Conservation (phyloP, 768 basidiomycete species). For the Pleurotus pulmonarius region DNA sequence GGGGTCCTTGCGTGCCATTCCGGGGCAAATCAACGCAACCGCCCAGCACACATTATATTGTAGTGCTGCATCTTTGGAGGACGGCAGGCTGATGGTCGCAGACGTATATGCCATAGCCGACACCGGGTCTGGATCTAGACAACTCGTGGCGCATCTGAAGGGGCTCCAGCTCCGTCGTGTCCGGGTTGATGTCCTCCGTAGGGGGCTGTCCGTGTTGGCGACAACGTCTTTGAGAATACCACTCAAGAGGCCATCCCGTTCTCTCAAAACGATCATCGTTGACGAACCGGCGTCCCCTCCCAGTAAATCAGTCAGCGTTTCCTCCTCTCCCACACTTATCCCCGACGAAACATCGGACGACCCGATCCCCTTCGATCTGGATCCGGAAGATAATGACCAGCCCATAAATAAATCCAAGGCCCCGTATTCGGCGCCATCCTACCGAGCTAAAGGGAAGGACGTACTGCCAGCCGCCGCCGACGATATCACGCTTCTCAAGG, state of each 20-base stretch:
- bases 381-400: neutral
- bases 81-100: neutral
- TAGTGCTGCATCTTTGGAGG: neutral
- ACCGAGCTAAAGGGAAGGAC: neutral
- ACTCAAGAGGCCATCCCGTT: neutral
- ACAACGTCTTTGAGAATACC: neutral
- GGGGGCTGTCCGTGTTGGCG: neutral
- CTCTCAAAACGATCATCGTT: neutral
- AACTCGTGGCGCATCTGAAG: neutral
- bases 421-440: neutral
- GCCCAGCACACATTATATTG: neutral
- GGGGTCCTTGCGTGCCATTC: neutral
- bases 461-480: neutral
- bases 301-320: neutral
- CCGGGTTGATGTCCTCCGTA: neutral
- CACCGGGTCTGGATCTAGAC: neutral
- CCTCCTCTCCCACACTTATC: neutral
- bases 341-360: neutral
- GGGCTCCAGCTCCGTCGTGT: neutral
- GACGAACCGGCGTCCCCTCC: neutral
- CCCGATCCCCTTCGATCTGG: neutral
- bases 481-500: neutral
- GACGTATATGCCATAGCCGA: neutral
- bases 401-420: neutral
- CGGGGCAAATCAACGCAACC: neutral